Base-by-base conservation (phyloP, 2,329 filamentous ascomycete genomes). In the Microdochium nivale region DNA sequence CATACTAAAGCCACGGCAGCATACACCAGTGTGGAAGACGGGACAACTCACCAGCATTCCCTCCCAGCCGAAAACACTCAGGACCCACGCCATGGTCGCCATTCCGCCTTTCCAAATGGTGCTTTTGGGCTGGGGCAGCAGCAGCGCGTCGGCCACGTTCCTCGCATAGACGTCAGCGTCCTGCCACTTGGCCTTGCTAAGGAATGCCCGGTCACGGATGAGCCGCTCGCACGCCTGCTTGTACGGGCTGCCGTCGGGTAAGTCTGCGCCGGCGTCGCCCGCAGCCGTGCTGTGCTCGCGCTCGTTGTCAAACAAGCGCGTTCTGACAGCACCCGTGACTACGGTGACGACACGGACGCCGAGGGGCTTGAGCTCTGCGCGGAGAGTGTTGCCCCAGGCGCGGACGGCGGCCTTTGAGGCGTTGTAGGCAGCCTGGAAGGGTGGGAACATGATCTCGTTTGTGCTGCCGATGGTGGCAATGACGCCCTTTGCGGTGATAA, bases 61-160 rank as follows among this genome's bases (percentile, higher is more conserved):
- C 16, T 62, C 62, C 61, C 63, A 66, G 1, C 62, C 62, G 3
- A 68, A 56, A 56, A 57, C 60, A 1, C 53, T 55, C 13, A 67
- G 16, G 25, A 66, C 44, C 56, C 62, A 65, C 2, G 60, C 61
- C 5, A 62, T 21, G 1, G 53, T 59, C 4, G 63, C 54, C 47
- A 62, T 14, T 3, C 65, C 58, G 2, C 62, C 65, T 3, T 55
- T 56, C 62, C 64, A 68, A 19, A 68, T 54, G 25, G 59, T 56
- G 10, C 54, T 50, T 47, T 54, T 60, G 11, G 60, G 60, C 13
- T 53, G 55, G 2, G 57, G 52, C 49, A 27, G 55, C 9, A 65
- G 50, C 43, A 67, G 54, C 8, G 67, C 62, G 1, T 49, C 49
- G 3, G 59, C 66, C 3, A 64, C 61, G 25, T 60, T 48, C 16